Percentiles rank a stretch among this genome's conserved stretches.
Conservation (phyloP, 2,329 filamentous ascomycete species). For the Xylariaceae sp. region DNA sequence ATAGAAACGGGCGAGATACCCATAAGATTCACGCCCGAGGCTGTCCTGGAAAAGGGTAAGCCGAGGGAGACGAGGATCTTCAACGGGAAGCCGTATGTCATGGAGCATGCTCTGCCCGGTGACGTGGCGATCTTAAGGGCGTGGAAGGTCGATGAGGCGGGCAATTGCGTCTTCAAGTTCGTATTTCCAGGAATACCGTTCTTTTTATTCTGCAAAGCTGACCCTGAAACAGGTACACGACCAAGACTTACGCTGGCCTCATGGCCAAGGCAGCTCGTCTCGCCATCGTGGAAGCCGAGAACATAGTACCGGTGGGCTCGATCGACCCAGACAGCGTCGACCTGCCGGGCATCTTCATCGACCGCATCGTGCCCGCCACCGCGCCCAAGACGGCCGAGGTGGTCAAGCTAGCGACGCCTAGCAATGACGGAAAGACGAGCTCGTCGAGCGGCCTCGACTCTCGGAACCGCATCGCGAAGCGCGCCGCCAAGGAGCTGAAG, state of each 20-base stretch:
- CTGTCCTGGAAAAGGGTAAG: constrained; percentile 56
- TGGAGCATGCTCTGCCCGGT: constrained; percentile 71
- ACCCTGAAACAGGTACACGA: constrained; percentile 51
- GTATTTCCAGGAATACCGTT: too few relatives aligned
- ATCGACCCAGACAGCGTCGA: constrained; percentile 71
- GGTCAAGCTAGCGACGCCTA: constrained; percentile 49
- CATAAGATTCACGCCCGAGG: constrained; percentile 53
- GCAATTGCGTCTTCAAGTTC: constrained; percentile 76
- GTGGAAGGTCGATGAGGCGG: constrained; percentile 69
- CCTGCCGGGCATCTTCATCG: constrained; percentile 76
- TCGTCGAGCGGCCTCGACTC: constrained; percentile 36
- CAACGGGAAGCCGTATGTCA: constrained; percentile 64
- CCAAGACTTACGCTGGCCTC: constrained; percentile 66
- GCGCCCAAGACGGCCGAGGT: constrained; percentile 68
- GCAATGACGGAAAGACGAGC: constrained; percentile 27
- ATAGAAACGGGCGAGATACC: constrained; percentile 65
- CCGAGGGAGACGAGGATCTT: constrained; percentile 69
- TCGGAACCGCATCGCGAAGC: constrained; percentile 66
- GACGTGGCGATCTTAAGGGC: constrained; percentile 75
- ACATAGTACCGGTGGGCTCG: constrained; percentile 70
- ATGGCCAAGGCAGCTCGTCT: constrained; percentile 77
- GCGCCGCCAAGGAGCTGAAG: constrained; percentile 76
- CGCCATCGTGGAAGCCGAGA: constrained; percentile 79
- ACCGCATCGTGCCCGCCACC: constrained; percentile 71
- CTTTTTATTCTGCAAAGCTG: too few relatives aligned